Conservation (phyloP, 345 rosid species). For the Zanthoxylum bungeanum region DNA sequence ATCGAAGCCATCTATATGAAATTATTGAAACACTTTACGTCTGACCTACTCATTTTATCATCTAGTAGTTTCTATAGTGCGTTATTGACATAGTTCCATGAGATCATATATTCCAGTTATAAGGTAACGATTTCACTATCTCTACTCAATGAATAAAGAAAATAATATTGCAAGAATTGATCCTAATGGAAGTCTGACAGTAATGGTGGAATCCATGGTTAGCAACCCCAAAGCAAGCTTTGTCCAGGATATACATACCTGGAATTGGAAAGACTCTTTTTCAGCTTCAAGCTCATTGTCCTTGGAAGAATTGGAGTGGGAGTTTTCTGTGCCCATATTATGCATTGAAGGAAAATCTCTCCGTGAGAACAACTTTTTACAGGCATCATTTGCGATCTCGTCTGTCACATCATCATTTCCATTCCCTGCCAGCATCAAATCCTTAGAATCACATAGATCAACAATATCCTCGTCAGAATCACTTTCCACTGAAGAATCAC, state of each 20-base stretch:
- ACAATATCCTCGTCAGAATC: conserved; percentile 18
- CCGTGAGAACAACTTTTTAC: conserved; percentile 32
- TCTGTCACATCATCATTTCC: conserved; percentile 13
- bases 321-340: conserved; percentile 19
- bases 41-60: neutral
- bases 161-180: neutral
- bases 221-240: conserved; percentile 1
- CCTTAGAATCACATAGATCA: conserved; percentile 7
- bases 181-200: neutral
- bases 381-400: conserved; percentile 12
- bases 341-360: conserved; percentile 42
- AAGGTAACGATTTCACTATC: neutral
- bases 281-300: conserved; percentile 19
- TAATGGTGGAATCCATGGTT: neutral
- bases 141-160: neutral
- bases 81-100: neutral
- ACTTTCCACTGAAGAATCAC: conserved; percentile 15
- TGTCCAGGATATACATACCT: conserved; percentile 27
- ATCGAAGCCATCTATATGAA: neutral
- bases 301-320: conserved; percentile 15
- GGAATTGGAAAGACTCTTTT: conserved; percentile 33
- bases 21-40: neutral
- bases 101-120: neutral
- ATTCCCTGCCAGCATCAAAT: conserved; percentile 14
- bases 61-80: neutral